Evolutionary conservation across 305 asterid genomes (phyloP).

Genomic region (Fraxinus nigra): DNA sequence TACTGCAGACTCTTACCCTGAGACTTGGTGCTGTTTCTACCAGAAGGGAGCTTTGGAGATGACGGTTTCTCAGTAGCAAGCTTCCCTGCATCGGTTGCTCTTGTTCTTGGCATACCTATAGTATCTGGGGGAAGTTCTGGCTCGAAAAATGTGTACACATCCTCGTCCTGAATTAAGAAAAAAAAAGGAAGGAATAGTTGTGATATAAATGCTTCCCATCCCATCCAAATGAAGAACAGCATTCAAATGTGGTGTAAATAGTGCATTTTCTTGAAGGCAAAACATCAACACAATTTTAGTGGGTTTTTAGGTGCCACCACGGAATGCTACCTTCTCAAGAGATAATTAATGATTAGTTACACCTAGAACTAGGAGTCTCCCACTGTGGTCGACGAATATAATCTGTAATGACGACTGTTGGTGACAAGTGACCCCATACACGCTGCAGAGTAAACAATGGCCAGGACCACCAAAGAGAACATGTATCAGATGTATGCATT

Average conservation of each 20-base stretch:
- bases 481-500: background rate
- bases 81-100: constrained; percentile 41
- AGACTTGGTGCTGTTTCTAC: constrained; percentile 45
- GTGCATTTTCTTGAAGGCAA: background rate
- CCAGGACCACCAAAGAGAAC: background rate
- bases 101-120: constrained; percentile 50
- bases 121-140: constrained; percentile 79
- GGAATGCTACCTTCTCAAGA: background rate
- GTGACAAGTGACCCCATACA: background rate
- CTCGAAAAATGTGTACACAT: constrained; percentile 82
- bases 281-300: background rate
- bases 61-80: constrained; percentile 38
- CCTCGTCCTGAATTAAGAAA: constrained; percentile 67
- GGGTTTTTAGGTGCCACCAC: background rate
- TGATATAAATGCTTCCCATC: background rate
- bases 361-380: background rate
- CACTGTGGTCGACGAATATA: background rate
- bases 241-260: background rate
- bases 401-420: background rate
- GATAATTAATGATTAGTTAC: background rate
- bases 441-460: background rate
- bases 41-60: constrained; percentile 41
- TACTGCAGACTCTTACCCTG: constrained; percentile 35
- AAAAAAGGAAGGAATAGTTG: background rate
- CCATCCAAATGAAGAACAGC: background rate